Base-by-base conservation (phyloP, 2,329 filamentous ascomycete genomes). In the Aureobasidium musti region DNA sequence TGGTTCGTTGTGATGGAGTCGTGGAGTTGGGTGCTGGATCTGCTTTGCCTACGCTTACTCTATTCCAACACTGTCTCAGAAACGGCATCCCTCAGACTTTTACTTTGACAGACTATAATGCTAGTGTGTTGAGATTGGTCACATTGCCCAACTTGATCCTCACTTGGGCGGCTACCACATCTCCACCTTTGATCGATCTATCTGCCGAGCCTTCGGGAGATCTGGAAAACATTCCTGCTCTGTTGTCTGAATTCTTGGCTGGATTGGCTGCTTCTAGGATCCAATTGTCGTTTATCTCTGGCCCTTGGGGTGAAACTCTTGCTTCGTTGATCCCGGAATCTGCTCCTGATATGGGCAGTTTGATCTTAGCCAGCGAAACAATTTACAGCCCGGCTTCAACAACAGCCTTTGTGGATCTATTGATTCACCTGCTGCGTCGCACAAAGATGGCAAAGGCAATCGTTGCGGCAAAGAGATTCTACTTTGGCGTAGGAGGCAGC, bases 401-500 rank as follows among this genome's bases (percentile, higher is more conserved):
- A 26, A 79, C 81, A 41, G 83, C 86, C 0, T 95, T 94, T 73
- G 86, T 88, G 0, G 85, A 89, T 45, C 87, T 87, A 5, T 79
- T 92, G 14, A 82, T 89, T 49, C 79, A 79, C 4, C 78, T 91
- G 19, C 78, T 92, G 52, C 73, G 73, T 52, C 71, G 79, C 17
- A 80, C 87, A 59, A 80, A 82, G 60, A 78, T 80, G 61, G 85
- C 87, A 0, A 84, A 84, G 57, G 87, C 89, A 1, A 79, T 92
- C 23, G 83, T 94, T 5, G 91, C 85, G 2, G 91, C 91, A 1
- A 95, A 95, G 79, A 85, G 86, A 70, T 82, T 93, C 13, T 95
- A 95, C 77, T 95, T 95, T 77, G 91, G 91, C 2, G 91, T 95
- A 5, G 91, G 91, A 0, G 91, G 91, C 0, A 92, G 90, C 23